Base-by-base conservation (phyloP, 2,329 filamentous ascomycete species). In the Bipolaris bicolor region DNA sequence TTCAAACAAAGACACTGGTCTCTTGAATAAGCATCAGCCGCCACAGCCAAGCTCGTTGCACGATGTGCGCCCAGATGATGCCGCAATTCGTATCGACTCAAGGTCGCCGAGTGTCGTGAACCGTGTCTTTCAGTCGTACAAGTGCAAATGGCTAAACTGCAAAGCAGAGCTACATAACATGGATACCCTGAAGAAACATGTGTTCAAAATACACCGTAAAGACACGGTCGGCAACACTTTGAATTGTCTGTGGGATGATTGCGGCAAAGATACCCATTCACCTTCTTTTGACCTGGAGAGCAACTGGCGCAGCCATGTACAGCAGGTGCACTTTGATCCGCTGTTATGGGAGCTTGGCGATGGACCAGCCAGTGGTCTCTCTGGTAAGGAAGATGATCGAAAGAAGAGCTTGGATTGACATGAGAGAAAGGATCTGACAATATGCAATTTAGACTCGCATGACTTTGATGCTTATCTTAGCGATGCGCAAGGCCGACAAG, bases 121-220 rank as follows among this genome's bases (percentile, higher is more conserved):
- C 34, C 61, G 55, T n/a, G 61, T 72, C 37, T 70, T 72, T 0
- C 67, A 70, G 48, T 78, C 84, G 5, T 89, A 81, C 68, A 78
- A 79, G 52, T 90, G 87, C 71, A 71, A 77, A 40, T 89, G 86
- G 87, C 73, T 80, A 49, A 72, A 75, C 1, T 90, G 87, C 68
- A 71, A 73, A 3, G 81, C 83, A 0, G 80, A 87, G 61, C 75
- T 89, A 5, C 87, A 89, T 71, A 89, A 88, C 62, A 71, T 88
- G 13, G 81, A 83, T 7, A 84, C 83, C 0, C 74, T 89, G 5
- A 81, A 82, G 59, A 84, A 83, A 55, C 87, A 90, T 68, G 72
- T 87, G 5, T 68, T 78, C 49, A 88, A 86, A 64, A 71, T 83
- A 3, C 87, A 89, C 64, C 73, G 77, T 20, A 74, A 73, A 41